Evolutionary conservation across 257 asterid species (phyloP), one percentile per base, ranked within the genome.

Genomic region (Coffea eugenioides): DNA sequence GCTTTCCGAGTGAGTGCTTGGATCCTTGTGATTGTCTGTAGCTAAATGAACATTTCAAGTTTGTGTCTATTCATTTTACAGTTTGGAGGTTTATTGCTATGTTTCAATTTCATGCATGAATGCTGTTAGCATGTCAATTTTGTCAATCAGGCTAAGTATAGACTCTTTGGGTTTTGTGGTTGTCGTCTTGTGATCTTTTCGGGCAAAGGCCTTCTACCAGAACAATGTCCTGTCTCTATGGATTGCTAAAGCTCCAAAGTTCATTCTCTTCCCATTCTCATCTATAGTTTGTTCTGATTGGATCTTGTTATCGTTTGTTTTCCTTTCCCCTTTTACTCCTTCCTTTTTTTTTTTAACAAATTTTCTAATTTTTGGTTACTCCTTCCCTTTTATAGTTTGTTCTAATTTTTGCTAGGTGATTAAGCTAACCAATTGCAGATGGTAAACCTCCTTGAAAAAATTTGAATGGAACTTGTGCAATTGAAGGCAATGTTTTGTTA

Each of bases 1-100:
- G 99, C 99, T 79, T 91, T 89, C 83, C 90, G 95, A 79, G 99
- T 94, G 87, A 88, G 92, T 85, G 81, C 79, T 66, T 27, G 7
- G 77, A 75, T 74, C 31, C 25, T 61, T 74, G 1, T 9, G 27
- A 64, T 75, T 43, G 14, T 34, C 13, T 71, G 57, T 12, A n/a
- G 62, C 9, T 46, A 39, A 25, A 10, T 2, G 66, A 61, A 61
- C 10, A 7, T 21, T 31, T 61, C 3, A 6, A 23, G 31, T 61
- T 23, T 20, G 57, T 11, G 9, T 62, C 71, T 66, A 12, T 45
- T 31, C 43, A 39, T 4, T 39, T 1, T 39, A 39, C 43, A 39
- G 68, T 62, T 61, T 62, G 14, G 3, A 62, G 15, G 9, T 62
- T 13, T 62, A 62, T 62, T 62, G 34, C 25, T 62, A 66, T 25